A percentile compares a stretch with the other conserved stretches of the same genome.
Conservation (phyloP, 2,329 filamentous ascomycete species). For the Rachicladosporium sp. region DNA sequence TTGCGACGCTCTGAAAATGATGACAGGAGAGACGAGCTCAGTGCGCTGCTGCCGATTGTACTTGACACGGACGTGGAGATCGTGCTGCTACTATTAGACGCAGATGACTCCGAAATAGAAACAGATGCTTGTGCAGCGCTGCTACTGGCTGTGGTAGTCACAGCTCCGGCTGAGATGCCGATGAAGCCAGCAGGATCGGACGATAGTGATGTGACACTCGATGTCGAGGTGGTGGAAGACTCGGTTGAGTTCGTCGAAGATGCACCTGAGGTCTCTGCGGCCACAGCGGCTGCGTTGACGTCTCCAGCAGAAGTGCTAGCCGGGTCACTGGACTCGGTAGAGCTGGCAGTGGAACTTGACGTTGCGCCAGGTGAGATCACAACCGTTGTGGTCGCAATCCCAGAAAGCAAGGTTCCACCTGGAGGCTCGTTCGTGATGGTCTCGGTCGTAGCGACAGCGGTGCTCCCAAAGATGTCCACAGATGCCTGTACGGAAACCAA, state of each 20-base stretch:
- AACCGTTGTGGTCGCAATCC: conserved; percentile 3
- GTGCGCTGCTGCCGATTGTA: too few relatives aligned
- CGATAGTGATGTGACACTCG: too few relatives aligned
- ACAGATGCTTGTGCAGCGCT: not conserved
- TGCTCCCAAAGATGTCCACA: conserved; percentile 8
- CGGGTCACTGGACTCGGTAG: not conserved
- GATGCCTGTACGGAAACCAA: conserved; percentile 6
- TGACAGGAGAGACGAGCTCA: not conserved
- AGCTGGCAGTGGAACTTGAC: not conserved
- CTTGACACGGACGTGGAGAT: not conserved
- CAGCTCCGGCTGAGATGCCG: not conserved
- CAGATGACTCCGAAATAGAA: conserved; percentile 1
- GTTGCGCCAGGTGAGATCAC: not conserved
- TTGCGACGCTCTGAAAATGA: conserved; percentile 5
- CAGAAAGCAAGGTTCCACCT: not conserved
- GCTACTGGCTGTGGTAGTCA: not conserved
- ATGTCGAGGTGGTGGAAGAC: too few relatives aligned
- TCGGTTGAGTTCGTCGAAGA: too few relatives aligned
- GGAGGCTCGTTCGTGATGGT: conserved; percentile 5
- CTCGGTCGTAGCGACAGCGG: conserved; percentile 3
- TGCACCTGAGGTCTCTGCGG: too few relatives aligned
- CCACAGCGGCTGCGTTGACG: too few relatives aligned
- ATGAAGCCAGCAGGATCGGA: not conserved
- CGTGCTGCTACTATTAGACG: conserved; percentile 4
- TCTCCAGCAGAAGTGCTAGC: too few relatives aligned